A percentile compares a stretch with the other conserved stretches of the same genome.
These are phyloP conservation scores for Beauveria sp. DNA, from an alignment of 2,329 filamentous ascomycete genomes.

Conservation along the genomic window DNA sequence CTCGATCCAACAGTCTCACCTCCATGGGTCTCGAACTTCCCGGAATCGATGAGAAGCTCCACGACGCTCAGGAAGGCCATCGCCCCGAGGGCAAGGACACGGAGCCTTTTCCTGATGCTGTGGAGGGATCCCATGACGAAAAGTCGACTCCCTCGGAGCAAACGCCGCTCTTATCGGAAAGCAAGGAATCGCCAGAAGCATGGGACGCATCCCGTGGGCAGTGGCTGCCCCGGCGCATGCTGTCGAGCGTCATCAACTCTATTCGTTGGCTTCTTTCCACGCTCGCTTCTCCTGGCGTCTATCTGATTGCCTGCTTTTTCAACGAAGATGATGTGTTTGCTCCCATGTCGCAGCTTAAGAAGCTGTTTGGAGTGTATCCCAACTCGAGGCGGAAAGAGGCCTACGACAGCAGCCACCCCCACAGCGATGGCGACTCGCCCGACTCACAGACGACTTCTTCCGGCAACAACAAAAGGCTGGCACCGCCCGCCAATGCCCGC, in stretches of 20 bases:
- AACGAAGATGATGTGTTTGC: slow-evolving; percentile 74
- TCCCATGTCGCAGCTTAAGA: slow-evolving; percentile 64
- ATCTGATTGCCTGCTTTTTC: slow-evolving; percentile 75
- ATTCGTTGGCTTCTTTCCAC: slow-evolving; percentile 73
- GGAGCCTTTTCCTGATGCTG: slow-evolving; percentile 28
- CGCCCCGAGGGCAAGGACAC: slow-evolving; percentile 28
- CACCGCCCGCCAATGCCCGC: slow-evolving; percentile 19
- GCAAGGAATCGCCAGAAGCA: slow-evolving; percentile 30
- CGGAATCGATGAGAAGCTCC: slow-evolving; percentile 32
- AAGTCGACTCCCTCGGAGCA: slow-evolving; percentile 47
- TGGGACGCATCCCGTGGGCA: slow-evolving; percentile 37
- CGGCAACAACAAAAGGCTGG: slow-evolving; percentile 19
- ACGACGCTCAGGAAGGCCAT: slow-evolving; percentile 21
- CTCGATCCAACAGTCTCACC: slow-evolving; percentile 54
- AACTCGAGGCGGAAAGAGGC: slow-evolving; percentile 19
- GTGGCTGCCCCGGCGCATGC: slow-evolving; percentile 58
- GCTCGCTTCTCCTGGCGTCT: slow-evolving; percentile 71
- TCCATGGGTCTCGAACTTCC: slow-evolving; percentile 41
- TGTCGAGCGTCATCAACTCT: slow-evolving; percentile 64
- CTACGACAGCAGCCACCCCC: slow-evolving; percentile 35
- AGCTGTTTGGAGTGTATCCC: slow-evolving; percentile 43
- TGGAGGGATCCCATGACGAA: slow-evolving; percentile 30
- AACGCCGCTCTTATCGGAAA: slow-evolving; percentile 48
- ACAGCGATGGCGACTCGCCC: slow-evolving; percentile 20
- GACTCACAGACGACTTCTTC: slow-evolving; percentile 18